Evolutionary conservation across 1,139 yeast genomes (phyloP), one percentile per base, ranked within the genome.

Genomic region (Lodderomyces elongisporus): DNA sequence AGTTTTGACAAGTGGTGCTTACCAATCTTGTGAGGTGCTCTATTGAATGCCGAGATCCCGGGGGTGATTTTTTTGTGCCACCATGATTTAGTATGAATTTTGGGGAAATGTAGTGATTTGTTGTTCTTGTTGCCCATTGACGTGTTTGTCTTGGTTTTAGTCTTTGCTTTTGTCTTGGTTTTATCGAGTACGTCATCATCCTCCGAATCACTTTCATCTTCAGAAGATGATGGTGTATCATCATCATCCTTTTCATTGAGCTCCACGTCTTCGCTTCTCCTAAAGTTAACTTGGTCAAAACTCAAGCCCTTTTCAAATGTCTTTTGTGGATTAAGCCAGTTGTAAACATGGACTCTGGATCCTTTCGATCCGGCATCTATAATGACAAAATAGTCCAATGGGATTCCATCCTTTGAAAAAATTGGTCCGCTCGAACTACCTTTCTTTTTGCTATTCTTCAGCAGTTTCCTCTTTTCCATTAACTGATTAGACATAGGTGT

Each of bases 361-460:
- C 95, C 95, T 30, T 77, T 78, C 1, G 93, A 82, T 0, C 95
- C 95, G 0, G 94, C 83, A 51, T 85, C 95, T 14, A 85, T 77
- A 8, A 85, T 69, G 2, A 85, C 74, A 3, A 84, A 74, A 52
- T 81, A 84, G 48, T 79, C 79, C 41, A 71, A 75, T 1, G 84
- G 82, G 1, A 67, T 52, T 1, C 71, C 73, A 3, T 64, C 53
- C 5, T 53, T 46, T 28, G 63, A 32, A 13, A 10, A 10, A 24
- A 24, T 7, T 13, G 26, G 26, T 7, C 26, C 26, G 16, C 14
- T 12, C 26, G 10, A 7, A 10, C 10, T 18, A 7, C 10, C 10
- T 7, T 18, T 18, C 22, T 18, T 18, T 7, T 18, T 18, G 9
- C 10, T 18, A 10, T 18, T 18, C 22, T 18, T 18, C 9, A 7